Base-by-base conservation (phyloP, 1,139 yeast species). In the Kurtzmaniella quercitrusa region DNA sequence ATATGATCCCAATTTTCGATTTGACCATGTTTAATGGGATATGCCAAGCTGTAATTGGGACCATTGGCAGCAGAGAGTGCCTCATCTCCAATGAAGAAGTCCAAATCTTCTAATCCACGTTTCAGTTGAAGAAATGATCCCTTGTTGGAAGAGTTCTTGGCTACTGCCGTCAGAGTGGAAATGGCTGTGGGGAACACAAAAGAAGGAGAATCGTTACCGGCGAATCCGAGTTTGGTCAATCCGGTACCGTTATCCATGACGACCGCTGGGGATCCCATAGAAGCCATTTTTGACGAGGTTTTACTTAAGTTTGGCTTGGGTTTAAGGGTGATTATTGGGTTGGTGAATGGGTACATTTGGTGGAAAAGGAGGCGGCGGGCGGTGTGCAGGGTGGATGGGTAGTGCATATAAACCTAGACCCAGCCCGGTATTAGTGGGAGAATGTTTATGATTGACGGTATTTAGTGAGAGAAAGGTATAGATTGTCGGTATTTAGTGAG, bases 231-330 rank as follows among this genome's bases (percentile, higher is more conserved):
- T 64, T 93, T 93, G 60, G 98, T 93, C 57, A 91, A 76, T 51
- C 99, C 99, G 53, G 99, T 93, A 76, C 99, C 99, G 61, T 86
- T 86, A 76, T 86, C 96, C 96, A 90, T 90, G 66, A 90, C 96
- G 72, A 90, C 93, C 49, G 97, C 96, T 41, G 97, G 97, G 48
- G 83, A 77, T 51, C 84, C 85, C 66, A 82, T 77, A 58, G 82
- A 71, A 44, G 82, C 75, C 84, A 79, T 79, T 11, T 7, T 27
- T 6, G 14, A 27, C 4, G 4, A 12, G 7, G 12, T 27, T 27
- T 27, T 10, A 12, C n/a, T 11, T 27, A n/a, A 4, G 31, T 3
- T 10, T 27, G 12, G 31, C 31, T 23, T 27, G 31, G 12, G 12
- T 10, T 12, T 27, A 11, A 12, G 12, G 14, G 31, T 6, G 31